These are phyloP conservation scores for Amoebophrya sp. DNA, from an alignment of 169 alveolate genomes.

Conservation along the genomic window DNA sequence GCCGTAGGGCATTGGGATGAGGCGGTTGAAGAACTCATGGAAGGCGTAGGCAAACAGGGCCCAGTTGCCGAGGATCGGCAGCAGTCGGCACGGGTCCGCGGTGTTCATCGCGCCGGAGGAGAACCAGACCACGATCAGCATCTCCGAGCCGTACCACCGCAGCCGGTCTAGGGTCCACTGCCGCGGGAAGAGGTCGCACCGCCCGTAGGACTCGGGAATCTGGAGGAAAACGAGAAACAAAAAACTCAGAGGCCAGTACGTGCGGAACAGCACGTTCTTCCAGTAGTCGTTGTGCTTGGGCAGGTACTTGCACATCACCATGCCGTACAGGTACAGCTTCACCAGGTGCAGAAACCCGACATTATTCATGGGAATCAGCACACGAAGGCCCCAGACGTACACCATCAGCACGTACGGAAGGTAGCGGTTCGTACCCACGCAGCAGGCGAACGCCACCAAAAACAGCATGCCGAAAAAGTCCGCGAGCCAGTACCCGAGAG, in stretches of 20 bases:
- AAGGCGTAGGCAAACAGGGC: not conserved
- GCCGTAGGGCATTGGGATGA: not conserved
- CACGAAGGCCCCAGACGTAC: not conserved
- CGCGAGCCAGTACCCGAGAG: too few species aligned
- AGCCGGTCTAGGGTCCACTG: not conserved
- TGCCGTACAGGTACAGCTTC: not conserved
- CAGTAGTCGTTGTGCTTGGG: not conserved
- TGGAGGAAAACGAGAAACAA: not conserved
- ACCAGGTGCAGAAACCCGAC: not conserved
- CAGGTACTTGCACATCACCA: not conserved
- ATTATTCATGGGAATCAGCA: not conserved
- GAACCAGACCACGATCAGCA: not conserved
- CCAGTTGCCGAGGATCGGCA: not conserved
- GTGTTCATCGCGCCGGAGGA: not conserved
- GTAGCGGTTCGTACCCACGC: not conserved
- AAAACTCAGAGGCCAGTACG: not conserved
- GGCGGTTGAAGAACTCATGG: not conserved
- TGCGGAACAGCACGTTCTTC: not conserved
- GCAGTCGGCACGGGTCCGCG: not conserved
- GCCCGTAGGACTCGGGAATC: not conserved
- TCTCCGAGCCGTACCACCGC: not conserved
- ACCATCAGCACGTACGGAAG: not conserved
- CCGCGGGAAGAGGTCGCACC: not conserved
- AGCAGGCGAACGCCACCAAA: not conserved
- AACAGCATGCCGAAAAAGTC: not conserved